Conservation (phyloP, 331 rosid species). For the Pyracantha coccinea region DNA sequence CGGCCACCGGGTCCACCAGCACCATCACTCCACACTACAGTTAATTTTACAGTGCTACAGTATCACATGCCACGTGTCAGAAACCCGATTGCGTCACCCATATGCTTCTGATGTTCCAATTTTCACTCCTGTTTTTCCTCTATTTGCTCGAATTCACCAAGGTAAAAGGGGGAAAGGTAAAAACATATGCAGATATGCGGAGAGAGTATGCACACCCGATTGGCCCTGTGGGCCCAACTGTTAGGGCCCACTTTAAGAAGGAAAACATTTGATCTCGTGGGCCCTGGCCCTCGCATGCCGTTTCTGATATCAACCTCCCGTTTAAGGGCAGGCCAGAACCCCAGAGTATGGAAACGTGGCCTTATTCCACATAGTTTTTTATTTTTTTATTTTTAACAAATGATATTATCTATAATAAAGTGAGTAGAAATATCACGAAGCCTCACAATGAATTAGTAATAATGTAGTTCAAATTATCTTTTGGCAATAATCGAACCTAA, state of each 20-base stretch:
- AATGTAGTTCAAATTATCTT: too few relatives aligned
- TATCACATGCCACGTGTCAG: not conserved
- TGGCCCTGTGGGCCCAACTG: not conserved
- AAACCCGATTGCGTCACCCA: not conserved
- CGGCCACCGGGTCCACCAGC: not conserved
- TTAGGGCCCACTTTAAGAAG: constrained; percentile 12
- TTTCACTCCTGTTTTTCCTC: not conserved
- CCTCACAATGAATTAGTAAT: too few relatives aligned
- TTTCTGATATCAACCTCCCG: constrained; percentile 9
- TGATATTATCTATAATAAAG: too few relatives aligned
- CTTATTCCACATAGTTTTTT: not conserved
- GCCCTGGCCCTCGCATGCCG: constrained; percentile 40
- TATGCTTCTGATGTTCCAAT: not conserved
- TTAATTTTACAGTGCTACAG: not conserved
- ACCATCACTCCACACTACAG: not conserved
- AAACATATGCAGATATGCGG: not conserved
- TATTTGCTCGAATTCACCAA: not conserved
- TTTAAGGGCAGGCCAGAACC: constrained; percentile 13
- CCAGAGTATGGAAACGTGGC: constrained; percentile 33
- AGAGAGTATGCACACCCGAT: not conserved
- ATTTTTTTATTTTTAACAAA: too few relatives aligned
- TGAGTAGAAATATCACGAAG: too few relatives aligned
- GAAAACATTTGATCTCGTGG: constrained; percentile 24
- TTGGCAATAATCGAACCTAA: too few relatives aligned
- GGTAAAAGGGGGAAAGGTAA: not conserved